phyloP scores from a whole-genome alignment of 352 stramenopile genomes.

The Pythium inflatum region DNA sequence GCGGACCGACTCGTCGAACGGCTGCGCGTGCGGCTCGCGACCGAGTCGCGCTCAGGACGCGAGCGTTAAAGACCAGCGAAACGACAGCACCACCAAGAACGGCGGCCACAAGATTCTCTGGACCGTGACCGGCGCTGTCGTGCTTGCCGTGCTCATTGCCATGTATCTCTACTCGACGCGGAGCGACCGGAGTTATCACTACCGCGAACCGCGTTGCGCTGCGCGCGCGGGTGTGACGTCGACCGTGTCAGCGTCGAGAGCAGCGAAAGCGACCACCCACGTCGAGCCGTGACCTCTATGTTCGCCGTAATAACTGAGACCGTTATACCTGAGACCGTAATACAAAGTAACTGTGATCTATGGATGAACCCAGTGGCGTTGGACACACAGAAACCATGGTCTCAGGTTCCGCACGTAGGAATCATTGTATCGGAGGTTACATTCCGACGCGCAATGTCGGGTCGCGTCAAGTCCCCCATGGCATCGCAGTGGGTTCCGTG shows the following conservation, averaged over 20 bases:
- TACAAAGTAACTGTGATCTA: too few species aligned
- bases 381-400: too few species aligned
- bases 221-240: not conserved
- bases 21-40: not conserved
- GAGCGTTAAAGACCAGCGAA: constrained; percentile 3
- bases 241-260: not conserved
- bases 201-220: not conserved
- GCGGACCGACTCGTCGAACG: not conserved
- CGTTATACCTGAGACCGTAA: too few species aligned
- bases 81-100: not conserved
- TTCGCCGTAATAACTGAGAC: too few species aligned
- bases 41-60: not conserved
- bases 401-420: not conserved
- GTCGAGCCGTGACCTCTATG: too few species aligned
- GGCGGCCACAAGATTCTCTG: not conserved
- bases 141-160: not conserved
- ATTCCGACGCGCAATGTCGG: not conserved
- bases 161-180: constrained; percentile 13
- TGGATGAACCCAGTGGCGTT: too few species aligned
- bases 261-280: not conserved
- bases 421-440: not conserved
- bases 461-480: not conserved
- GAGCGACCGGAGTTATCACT: not conserved
- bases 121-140: constrained; percentile 1
- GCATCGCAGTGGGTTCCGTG: not conserved